These are phyloP conservation scores for Nidularia pulvinata DNA, from an alignment of 768 basidiomycete genomes.

Conservation along the genomic window DNA sequence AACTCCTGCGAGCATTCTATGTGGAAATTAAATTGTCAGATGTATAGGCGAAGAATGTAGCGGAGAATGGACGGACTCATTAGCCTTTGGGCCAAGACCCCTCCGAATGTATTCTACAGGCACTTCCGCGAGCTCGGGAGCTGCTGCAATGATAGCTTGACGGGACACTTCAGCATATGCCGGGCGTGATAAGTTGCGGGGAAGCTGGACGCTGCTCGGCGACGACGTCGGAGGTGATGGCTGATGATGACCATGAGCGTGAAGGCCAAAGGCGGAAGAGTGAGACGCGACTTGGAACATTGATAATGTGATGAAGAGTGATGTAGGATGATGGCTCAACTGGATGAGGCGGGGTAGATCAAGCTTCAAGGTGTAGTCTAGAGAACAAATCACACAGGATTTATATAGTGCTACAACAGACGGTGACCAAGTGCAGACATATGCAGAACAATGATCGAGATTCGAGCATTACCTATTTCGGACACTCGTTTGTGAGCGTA, in stretches of 20 bases:
- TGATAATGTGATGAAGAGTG: constrained; percentile 3
- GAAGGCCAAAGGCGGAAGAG: constrained; percentile 34
- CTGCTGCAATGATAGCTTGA: constrained; percentile 60
- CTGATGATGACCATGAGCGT: constrained; percentile 30
- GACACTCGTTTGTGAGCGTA: constrained; percentile 34
- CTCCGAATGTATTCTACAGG: constrained; percentile 72
- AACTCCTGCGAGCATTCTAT: constrained; percentile 55
- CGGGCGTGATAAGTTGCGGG: constrained; percentile 70
- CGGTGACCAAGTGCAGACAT: constrained; percentile 4
- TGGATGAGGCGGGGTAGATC: constrained; percentile 2
- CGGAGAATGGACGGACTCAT: constrained; percentile 30
- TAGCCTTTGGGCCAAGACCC: constrained; percentile 46
- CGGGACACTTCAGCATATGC: constrained; percentile 54
- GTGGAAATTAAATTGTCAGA: constrained; percentile 11
- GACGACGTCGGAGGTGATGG: constrained; percentile 13
- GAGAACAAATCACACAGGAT: constrained; percentile 1
- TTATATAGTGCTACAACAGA: constrained; percentile 3
- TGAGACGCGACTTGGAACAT: constrained; percentile 54
- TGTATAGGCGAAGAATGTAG: constrained; percentile 7
- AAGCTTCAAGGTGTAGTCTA: constrained; percentile 3
- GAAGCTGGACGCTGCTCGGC: constrained; percentile 54
- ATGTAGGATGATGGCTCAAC: neutral
- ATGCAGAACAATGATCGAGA: constrained; percentile 27
- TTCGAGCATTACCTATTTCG: constrained; percentile 23
- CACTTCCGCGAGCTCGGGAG: constrained; percentile 64